Base-by-base conservation (phyloP, 495 filamentous ascomycete genomes). In the Cenococcum geophilum region DNA sequence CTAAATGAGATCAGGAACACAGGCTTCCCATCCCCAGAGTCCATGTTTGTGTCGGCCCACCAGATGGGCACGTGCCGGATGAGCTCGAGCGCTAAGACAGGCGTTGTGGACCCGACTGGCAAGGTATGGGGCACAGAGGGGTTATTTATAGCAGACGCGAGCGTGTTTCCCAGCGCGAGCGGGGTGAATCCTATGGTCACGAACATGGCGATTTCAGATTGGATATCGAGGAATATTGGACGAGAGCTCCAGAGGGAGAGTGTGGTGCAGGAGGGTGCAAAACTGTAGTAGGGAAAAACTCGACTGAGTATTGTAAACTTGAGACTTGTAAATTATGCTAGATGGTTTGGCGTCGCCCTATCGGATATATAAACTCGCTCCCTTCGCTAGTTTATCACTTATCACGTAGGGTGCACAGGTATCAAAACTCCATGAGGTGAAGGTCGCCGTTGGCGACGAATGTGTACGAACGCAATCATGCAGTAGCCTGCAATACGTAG, bases 151-250 rank as follows among this genome's bases (percentile, higher is more conserved):
- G 81, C 85, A 1, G 92, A 97, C 77, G 88, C 90, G 27, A 95
- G 89, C 64, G 84, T 96, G 0, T 91, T 96, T 63, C 92, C 92
- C 0, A 88, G 84, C 58, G 91, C 92, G 5, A 91, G 86, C 65
- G 92, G 92, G 5, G 91, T 95, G 11, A 96, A 96, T 71, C 92
- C 91, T 3, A 96, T 96, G 92, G 76, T 96, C 36, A 95, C 91
- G 48, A 86, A 80, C 58, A 93, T 96, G 91, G 89, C 84, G 2
- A 91, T 96, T 64, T 78, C 85, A 25, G 81, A 87, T 59, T 81
- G 78, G 76, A 80, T 88, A 27, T 79, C 78, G 6, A 71, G 77
- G 72, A 78, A 78, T 0, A 56, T 88, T 1, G 74, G 72, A 2
- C 73, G 64, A 59, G 80, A 64, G 23, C 49, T 73, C 63, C 43